Evolutionary conservation across 2,329 filamentous ascomycete species (phyloP).

Genomic region (Hypoxylon sp.): DNA sequence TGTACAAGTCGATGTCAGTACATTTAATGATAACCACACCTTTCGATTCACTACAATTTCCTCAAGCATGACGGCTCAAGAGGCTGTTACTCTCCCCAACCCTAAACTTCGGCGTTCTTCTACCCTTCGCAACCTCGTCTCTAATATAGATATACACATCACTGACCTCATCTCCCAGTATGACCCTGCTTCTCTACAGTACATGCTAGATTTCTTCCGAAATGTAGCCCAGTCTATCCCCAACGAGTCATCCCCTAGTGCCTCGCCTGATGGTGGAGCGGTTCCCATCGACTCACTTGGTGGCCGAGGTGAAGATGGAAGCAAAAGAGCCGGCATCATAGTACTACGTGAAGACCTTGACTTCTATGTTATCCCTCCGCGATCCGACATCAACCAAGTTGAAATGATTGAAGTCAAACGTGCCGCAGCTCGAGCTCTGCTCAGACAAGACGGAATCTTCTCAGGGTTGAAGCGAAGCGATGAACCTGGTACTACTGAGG

Average conservation of each 20-base stretch:
- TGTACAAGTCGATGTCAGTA: conserved; percentile 94
- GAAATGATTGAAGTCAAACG: conserved; percentile 98
- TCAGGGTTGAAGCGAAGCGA: conserved; percentile 94
- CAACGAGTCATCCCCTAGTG: conserved; percentile 71
- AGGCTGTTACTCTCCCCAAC: conserved; percentile 25
- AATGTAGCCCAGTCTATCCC: conserved; percentile 96
- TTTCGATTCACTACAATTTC: conserved; percentile 41
- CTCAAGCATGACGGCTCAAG: conserved; percentile 37
- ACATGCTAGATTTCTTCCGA: conserved; percentile 99
- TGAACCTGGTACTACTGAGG: conserved; percentile 94
- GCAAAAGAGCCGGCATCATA: conserved; percentile 95
- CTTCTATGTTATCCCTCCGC: conserved; percentile 94
- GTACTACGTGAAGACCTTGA: conserved; percentile 95
- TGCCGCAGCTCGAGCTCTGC: conserved; percentile 84
- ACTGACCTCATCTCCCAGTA: conserved; percentile 71
- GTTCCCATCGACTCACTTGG: conserved; percentile 78
- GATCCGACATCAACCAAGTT: conserved; percentile 79
- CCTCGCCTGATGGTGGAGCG: conserved; percentile 68
- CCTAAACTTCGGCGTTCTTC: conserved; percentile 36
- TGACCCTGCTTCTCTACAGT: conserved; percentile 93
- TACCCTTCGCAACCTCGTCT: conserved; percentile 47
- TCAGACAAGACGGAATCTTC: conserved; percentile 94
- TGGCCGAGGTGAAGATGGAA: conserved; percentile 63
- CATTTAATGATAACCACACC: conserved; percentile 39
- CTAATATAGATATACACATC: conserved; percentile 54